A percentile compares a stretch with the other conserved stretches of the same genome.
Conservation (phyloP, 1,139 yeast genomes). For the Saccharomyces hybrid region DNA sequence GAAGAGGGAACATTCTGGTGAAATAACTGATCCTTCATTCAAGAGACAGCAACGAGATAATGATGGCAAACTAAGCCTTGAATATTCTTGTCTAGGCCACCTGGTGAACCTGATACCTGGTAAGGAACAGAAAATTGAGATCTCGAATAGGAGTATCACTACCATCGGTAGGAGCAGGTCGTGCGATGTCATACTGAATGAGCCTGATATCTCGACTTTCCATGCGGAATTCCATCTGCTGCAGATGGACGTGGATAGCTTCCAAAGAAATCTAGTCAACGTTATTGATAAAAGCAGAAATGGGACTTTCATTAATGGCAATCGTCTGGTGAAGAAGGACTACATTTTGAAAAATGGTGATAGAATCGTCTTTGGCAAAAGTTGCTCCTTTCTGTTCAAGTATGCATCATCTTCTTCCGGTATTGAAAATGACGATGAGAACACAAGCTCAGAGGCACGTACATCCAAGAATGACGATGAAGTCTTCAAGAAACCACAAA, state of each 20-base stretch:
- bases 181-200: constrained; percentile 49
- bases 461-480: constrained; percentile 10
- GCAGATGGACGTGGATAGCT: constrained; percentile 32
- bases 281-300: constrained; percentile 56
- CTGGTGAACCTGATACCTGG: constrained; percentile 30
- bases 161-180: constrained; percentile 54
- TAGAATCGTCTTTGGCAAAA: constrained; percentile 52
- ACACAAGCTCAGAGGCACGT: constrained; percentile 1
- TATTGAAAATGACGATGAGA: not conserved
- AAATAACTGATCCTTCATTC: constrained; percentile 4
- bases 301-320: constrained; percentile 60
- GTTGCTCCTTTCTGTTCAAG: constrained; percentile 49
- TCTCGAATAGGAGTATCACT: constrained; percentile 14
- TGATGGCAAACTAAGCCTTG: constrained; percentile 37
- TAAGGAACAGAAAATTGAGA: constrained; percentile 21
- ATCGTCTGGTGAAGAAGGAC: constrained; percentile 42
- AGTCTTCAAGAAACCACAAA: constrained; percentile 26
- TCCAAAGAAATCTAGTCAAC: constrained; percentile 38
- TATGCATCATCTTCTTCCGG: constrained; percentile 28
- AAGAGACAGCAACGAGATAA: constrained; percentile 16
- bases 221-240: constrained; percentile 49
- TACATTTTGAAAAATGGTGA: constrained; percentile 56
- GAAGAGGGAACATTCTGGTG: constrained; percentile 17
- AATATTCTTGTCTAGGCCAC: constrained; percentile 14
- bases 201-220: constrained; percentile 57